Evolutionary conservation across 2,329 filamentous ascomycete species (phyloP).

Genomic region (Nigrograna mackinnonii): DNA sequence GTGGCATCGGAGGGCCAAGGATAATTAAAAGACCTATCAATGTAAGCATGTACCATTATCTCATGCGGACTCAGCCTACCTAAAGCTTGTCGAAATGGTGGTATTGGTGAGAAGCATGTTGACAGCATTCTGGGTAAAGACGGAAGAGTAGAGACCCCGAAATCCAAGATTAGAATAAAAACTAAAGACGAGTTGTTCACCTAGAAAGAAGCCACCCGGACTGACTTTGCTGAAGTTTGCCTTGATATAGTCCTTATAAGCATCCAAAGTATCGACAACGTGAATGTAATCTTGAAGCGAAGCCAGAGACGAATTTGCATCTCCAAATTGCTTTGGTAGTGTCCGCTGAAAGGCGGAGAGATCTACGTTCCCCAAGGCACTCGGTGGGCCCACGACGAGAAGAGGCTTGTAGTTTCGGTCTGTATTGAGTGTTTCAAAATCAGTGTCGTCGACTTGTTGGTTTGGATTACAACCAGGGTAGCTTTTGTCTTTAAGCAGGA

Average conservation of each 20-base stretch:
- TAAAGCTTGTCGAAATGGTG: conserved; percentile 67
- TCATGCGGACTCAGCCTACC: conserved; percentile 5
- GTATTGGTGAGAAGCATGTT: conserved; percentile 72
- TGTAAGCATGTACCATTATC: background rate
- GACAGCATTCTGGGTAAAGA: conserved; percentile 89
- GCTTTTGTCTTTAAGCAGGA: conserved; percentile 66
- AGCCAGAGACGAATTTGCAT: conserved; percentile 7
- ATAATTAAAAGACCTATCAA: conserved; percentile 15
- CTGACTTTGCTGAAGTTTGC: conserved; percentile 66
- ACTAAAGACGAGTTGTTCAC: conserved; percentile 61
- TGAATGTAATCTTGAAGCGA: conserved; percentile 37
- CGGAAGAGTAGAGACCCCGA: conserved; percentile 62
- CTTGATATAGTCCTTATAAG: conserved; percentile 68
- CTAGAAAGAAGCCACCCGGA: conserved; percentile 75
- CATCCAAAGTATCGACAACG: conserved; percentile 63
- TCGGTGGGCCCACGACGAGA: conserved; percentile 33
- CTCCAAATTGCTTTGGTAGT: conserved; percentile 37
- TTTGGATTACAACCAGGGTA: conserved; percentile 49
- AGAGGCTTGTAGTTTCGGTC: conserved; percentile 13
- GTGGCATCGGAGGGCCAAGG: conserved; percentile 18
- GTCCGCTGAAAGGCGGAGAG: conserved; percentile 11
- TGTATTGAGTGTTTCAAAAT: conserved; percentile 10
- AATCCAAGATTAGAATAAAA: conserved; percentile 70
- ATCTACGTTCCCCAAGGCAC: conserved; percentile 18
- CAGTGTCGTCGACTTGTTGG: conserved; percentile 20